Evolutionary conservation across 495 filamentous ascomycete genomes (phyloP), one percentile per base, ranked within the genome.

Genomic region (Penicillium coprophilum): DNA sequence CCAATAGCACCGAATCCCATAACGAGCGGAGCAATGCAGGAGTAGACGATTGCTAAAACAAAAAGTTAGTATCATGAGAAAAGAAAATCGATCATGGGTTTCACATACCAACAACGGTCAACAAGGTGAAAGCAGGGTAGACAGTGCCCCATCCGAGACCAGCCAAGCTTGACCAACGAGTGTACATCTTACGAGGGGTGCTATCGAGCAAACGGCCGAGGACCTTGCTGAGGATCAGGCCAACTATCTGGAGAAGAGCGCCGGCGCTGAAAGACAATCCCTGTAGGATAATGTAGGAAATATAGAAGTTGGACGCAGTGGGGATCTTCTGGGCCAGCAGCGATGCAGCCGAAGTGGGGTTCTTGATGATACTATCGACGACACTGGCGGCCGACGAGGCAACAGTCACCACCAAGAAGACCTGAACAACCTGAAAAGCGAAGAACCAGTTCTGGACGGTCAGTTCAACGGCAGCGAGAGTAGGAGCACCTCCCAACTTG

Each of bases 401-500:
- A 27, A 96, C 40, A 3, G 94, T 97, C 2, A 91, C 80, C 28
- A 98, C 84, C 48, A 98, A 76, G 79, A 97, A 98, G 17, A 96
- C 89, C 71, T 98, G 93, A 28, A 98, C 80, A 40, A 98, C 88
- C 70, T 96, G 92, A 82, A 97, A 98, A 17, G 80, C 82, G 66
- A 97, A 98, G 78, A 96, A 98, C 46, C 81, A 89, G 65, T 95
- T 96, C 67, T 98, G 94, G 1, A 87, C 88, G 44, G 86, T 88
- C 34, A 96, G 77, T 73, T 98, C 94, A 30, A 97, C 83, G 12
- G 83, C 81, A 7, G 91, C 87, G 4, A 82, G 61, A 11, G 88
- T 91, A 12, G 91, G 90, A 48, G 84, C 89, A 44, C 94, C 94
- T 32, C 87, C 81, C 46, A 91, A 69, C 65, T 84, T 92, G 24